Percentiles rank a stretch among this genome's conserved stretches.
phyloP scores from a whole-genome alignment of 805 yeast genomes.

The Wilhelminamyces savonicus region DNA sequence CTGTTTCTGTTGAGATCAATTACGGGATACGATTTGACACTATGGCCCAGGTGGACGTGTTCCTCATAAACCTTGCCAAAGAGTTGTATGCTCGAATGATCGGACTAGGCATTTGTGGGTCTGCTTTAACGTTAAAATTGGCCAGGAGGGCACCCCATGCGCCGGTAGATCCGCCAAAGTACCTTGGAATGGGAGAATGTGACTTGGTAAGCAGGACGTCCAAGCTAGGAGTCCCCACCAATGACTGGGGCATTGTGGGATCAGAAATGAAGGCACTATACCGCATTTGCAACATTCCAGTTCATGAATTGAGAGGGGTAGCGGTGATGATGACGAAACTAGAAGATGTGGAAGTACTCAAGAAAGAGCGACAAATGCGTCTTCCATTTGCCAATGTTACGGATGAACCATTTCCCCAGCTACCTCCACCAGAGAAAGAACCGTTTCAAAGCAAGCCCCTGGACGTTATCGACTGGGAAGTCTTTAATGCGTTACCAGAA shows the following conservation, averaged over 20 bases:
- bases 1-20: conserved; percentile 82
- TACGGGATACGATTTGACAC: conserved; percentile 80
- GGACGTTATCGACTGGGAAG: conserved; percentile 55
- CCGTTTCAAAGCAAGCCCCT: background rate
- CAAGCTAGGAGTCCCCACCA: conserved; percentile 54
- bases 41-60: conserved; percentile 55
- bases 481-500: conserved; percentile 57
- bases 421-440: no score
- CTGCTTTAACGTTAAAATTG: conserved; percentile 57
- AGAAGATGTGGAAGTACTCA: conserved; percentile 25
- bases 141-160: conserved; percentile 61
- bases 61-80: conserved; percentile 48
- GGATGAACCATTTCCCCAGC: no score
- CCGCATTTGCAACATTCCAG: conserved; percentile 52
- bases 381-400: conserved; percentile 10
- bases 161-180: conserved; percentile 71
- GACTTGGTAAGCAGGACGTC: conserved; percentile 55
- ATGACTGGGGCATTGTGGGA: conserved; percentile 53
- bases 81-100: conserved; percentile 55
- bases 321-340: conserved; percentile 65
- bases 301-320: conserved; percentile 70
- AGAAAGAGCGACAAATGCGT: conserved; percentile 15
- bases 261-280: conserved; percentile 53
- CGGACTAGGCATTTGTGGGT: conserved; percentile 43
- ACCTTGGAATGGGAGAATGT: conserved; percentile 79